Percentiles rank a stretch among this genome's conserved stretches.
Evolutionary conservation across 2,329 filamentous ascomycete genomes (phyloP).

Genomic region (Ophiosphaerella narmari): DNA sequence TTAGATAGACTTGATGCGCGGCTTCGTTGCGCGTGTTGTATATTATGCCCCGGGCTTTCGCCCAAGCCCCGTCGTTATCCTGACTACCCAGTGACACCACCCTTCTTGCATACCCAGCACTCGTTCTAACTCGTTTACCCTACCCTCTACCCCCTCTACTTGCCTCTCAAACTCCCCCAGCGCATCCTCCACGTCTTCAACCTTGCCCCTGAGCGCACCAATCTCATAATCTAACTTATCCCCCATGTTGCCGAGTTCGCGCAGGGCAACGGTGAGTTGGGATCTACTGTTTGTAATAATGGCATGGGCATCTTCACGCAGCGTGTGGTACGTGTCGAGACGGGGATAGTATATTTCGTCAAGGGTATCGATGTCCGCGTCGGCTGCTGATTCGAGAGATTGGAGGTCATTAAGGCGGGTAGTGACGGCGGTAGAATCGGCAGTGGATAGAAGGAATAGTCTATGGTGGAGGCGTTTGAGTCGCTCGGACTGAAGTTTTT

Average conservation of each 20-base stretch:
- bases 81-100: slow-evolving; percentile 40
- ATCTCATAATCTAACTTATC: slow-evolving; percentile 94
- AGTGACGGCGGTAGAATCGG: slow-evolving; percentile 66
- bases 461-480: slow-evolving; percentile 65
- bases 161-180: slow-evolving; percentile 79
- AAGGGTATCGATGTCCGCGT: slow-evolving; percentile 61
- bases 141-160: slow-evolving; percentile 49
- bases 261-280: slow-evolving; percentile 70
- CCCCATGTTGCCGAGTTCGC: slow-evolving; percentile 78
- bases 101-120: slow-evolving; percentile 44
- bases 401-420: slow-evolving; percentile 62
- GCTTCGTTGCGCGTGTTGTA: too few relatives aligned
- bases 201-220: slow-evolving; percentile 74
- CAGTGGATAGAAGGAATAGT: slow-evolving; percentile 61
- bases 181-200: slow-evolving; percentile 85
- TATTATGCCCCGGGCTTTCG: background rate
- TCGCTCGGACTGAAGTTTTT: slow-evolving; percentile 56
- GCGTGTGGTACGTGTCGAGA: slow-evolving; percentile 69
- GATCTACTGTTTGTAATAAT: slow-evolving; percentile 71
- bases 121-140: slow-evolving; percentile 63
- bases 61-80: slow-evolving; percentile 35
- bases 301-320: slow-evolving; percentile 70
- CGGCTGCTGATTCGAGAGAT: slow-evolving; percentile 65
- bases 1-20: too few relatives aligned
- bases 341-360: slow-evolving; percentile 74